phyloP scores from a whole-genome alignment of 495 filamentous ascomycete species.

The Penicillium taxi region DNA sequence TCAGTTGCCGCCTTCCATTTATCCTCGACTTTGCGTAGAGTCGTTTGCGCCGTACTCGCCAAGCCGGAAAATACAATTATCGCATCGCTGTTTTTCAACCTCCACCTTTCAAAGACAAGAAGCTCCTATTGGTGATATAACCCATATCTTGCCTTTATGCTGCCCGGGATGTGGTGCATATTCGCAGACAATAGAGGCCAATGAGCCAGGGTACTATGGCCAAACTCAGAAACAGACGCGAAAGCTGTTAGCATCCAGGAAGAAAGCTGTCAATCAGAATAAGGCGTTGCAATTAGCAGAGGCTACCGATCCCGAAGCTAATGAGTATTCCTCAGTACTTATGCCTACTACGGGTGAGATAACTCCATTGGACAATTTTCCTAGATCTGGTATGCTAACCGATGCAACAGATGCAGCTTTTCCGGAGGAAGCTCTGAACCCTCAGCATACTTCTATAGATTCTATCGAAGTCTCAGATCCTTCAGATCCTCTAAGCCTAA shows the following conservation, averaged over 20 bases:
- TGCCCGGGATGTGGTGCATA: conserved; percentile 90
- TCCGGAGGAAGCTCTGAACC: conserved; percentile 29
- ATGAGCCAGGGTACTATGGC: conserved; percentile 71
- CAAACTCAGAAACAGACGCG: conserved; percentile 41
- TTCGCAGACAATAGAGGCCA: conserved; percentile 60
- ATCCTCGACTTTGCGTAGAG: conserved; percentile 4
- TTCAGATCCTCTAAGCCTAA: conserved; percentile 11
- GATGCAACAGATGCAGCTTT: conserved; percentile 24
- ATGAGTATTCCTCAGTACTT: conserved; percentile 6
- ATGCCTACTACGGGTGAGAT: conserved; percentile 17
- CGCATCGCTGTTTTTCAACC: conserved; percentile 20
- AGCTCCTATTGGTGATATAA: conserved; percentile 2
- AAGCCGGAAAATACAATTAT: too few species aligned
- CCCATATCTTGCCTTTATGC: conserved; percentile 27
- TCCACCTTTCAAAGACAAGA: conserved; percentile 2
- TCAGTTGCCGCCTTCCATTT: not conserved
- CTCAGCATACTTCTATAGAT: conserved; percentile 11
- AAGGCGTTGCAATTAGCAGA: conserved; percentile 9
- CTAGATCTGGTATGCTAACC: not conserved
- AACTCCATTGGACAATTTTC: not conserved
- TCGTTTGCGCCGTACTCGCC: not conserved
- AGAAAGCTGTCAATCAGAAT: conserved; percentile 34
- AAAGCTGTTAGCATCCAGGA: conserved; percentile 28
- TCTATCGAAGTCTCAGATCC: too few species aligned
- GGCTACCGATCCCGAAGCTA: not conserved